Conservation (phyloP, 208 protist species). For the Angomonas deanei region DNA sequence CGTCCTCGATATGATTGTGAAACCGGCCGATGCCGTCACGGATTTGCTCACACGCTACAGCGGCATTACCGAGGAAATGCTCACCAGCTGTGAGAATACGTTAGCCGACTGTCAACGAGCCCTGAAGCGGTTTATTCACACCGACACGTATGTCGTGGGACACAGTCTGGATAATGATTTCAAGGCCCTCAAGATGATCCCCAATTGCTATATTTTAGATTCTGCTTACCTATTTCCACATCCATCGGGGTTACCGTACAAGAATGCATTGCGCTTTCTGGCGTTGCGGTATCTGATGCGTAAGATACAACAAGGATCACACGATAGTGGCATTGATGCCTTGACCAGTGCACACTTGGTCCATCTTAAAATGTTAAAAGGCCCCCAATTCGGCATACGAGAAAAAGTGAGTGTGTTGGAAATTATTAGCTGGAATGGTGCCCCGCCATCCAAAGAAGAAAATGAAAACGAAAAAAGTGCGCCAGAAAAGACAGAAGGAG, state of each 20-base stretch:
- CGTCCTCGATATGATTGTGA: slow-evolving; percentile 85
- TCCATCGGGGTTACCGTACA: slow-evolving; percentile 66
- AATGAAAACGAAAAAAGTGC: background rate
- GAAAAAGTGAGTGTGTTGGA: slow-evolving; percentile 52
- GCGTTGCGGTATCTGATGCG: slow-evolving; percentile 66
- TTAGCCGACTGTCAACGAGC: slow-evolving; percentile 67
- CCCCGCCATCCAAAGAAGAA: slow-evolving; percentile 4
- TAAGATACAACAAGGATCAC: slow-evolving; percentile 78
- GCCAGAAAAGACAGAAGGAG: background rate
- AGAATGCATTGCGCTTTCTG: slow-evolving; percentile 82
- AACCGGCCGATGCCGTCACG: slow-evolving; percentile 57
- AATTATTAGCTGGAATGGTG: slow-evolving; percentile 22
- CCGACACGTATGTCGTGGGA: slow-evolving; percentile 84
- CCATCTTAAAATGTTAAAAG: slow-evolving; percentile 75
- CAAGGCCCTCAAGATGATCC: slow-evolving; percentile 75
- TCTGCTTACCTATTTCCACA: slow-evolving; percentile 90
- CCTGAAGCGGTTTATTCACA: slow-evolving; percentile 38
- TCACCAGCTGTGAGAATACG: slow-evolving; percentile 11
- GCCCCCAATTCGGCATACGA: slow-evolving; percentile 65
- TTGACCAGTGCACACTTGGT: slow-evolving; percentile 72
- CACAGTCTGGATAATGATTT: slow-evolving; percentile 95
- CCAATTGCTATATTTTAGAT: slow-evolving; percentile 83
- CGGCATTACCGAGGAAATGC: slow-evolving; percentile 47
- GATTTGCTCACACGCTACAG: slow-evolving; percentile 90
- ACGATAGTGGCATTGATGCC: slow-evolving; percentile 87